A percentile compares a stretch with the other conserved stretches of the same genome.
phyloP scores from a whole-genome alignment of 306 rosid species.

The Begonia peltatifolia region DNA sequence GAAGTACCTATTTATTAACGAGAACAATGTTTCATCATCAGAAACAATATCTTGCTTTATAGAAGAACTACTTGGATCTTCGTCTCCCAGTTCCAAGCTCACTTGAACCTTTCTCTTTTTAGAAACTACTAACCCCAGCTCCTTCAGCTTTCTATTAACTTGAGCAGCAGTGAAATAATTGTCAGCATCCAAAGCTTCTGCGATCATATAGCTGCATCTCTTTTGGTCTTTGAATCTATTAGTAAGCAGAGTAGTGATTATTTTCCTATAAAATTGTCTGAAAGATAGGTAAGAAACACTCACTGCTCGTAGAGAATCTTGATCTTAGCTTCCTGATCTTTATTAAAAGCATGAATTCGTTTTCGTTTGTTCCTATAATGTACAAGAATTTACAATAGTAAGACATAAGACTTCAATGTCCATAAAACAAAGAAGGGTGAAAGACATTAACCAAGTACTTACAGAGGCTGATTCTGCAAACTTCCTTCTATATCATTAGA shows the following conservation, averaged over 20 bases:
- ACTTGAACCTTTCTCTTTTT: slow-evolving; percentile 30
- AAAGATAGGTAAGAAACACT: slow-evolving; percentile 19
- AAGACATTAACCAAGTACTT: slow-evolving; percentile 15
- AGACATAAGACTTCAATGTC: slow-evolving; percentile 7
- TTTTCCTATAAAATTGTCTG: not conserved
- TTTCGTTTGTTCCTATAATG: slow-evolving; percentile 44
- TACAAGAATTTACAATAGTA: not conserved
- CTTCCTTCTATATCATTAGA: slow-evolving; percentile 24
- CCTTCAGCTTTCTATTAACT: slow-evolving; percentile 74
- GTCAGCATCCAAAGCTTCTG: slow-evolving; percentile 55
- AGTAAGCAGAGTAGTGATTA: slow-evolving; percentile 1
- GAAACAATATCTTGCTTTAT: slow-evolving; percentile 26
- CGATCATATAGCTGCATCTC: slow-evolving; percentile 79
- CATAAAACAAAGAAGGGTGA: slow-evolving; percentile 6
- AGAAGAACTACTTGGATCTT: slow-evolving; percentile 19
- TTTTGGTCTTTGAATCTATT: slow-evolving; percentile 67
- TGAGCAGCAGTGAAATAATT: slow-evolving; percentile 55
- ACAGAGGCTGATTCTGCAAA: slow-evolving; percentile 30
- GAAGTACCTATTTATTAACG: slow-evolving; percentile 47
- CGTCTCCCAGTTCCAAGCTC: slow-evolving; percentile 17
- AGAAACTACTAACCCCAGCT: slow-evolving; percentile 58
- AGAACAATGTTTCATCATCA: slow-evolving; percentile 58
- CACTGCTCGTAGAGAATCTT: slow-evolving; percentile 67
- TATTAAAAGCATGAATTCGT: slow-evolving; percentile 48
- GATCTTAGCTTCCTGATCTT: slow-evolving; percentile 63